Evolutionary conservation across 768 basidiomycete species (phyloP), one percentile per base, ranked within the genome.

Genomic region (Boletus sp.): DNA sequence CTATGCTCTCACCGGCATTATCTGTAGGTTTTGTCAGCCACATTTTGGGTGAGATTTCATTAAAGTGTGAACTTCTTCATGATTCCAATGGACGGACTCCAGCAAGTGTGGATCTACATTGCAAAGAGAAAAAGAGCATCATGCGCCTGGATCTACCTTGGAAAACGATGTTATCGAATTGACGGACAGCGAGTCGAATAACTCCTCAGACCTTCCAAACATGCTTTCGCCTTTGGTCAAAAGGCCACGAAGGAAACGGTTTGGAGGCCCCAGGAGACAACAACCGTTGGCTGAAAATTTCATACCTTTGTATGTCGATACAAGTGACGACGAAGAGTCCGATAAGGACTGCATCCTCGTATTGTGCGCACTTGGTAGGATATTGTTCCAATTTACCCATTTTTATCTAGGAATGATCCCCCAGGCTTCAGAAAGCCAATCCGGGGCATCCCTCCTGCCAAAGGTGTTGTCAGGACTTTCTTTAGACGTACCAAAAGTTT

Each of bases 381-480:
- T 32, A 7, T 48, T 57, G 32, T 35, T 40, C 42, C 28, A 29
- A 39, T 28, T 55, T 60, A 17, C 50, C 28, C 55, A 59, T 56
- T 33, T 39, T 39, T 37, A 17, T 48, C 29, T 47, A 75, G 75
- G 42, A 71, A 86, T 59, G 84, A 85, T 55, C 81, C 83, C 8
- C 79, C 68, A 50, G 73, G 73, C 48, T 75, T 79, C 14, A 75
- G 75, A 30, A 83, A 74, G 62, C 84, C 82, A 5, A 58, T 81
- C 32, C 75, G 62, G 6, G 58, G 33, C 7, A 60, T 44, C 47
- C 61, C 18, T 48, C 55, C 35, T 7, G 7, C 54, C 8, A 48
- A 60, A 55, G 49, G 58, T 59, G 37, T 33, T 17, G 5, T 15
- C 37, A 35, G 4, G 5, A 17, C 4, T 52, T 39, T 52, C 29